Percentiles rank a stretch among this genome's conserved stretches.
Conservation (phyloP, 345 rosid genomes). For the Arabidopsis suecica region DNA sequence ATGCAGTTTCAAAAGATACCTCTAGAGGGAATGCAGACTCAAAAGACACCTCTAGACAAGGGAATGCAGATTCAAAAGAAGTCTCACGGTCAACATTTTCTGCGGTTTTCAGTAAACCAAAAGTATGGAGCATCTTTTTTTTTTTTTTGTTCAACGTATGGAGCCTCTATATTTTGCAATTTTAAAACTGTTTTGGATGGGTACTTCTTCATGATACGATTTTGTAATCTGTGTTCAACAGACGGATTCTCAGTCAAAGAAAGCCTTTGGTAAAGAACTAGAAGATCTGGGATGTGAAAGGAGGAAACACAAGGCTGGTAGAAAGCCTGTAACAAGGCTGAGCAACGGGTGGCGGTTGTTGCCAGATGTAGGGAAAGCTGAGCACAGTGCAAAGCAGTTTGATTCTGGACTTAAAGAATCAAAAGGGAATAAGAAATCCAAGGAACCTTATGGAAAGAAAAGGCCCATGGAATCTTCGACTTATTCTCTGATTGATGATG, state of each 20-base stretch:
- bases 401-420: slow-evolving; percentile 33
- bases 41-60: slow-evolving; percentile 41
- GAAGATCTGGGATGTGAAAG: slow-evolving; percentile 43
- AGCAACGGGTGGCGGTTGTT: slow-evolving; percentile 44
- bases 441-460: slow-evolving; percentile 31
- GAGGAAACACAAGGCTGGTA: slow-evolving; percentile 43
- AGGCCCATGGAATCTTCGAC: slow-evolving; percentile 43
- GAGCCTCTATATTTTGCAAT: slow-evolving; percentile 28
- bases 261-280: slow-evolving; percentile 51
- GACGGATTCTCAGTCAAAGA: slow-evolving; percentile 48
- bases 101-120: slow-evolving; percentile 49
- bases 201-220: slow-evolving; percentile 13
- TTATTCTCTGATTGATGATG: slow-evolving; percentile 34
- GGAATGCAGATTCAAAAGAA: slow-evolving; percentile 44
- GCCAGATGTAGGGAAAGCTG: slow-evolving; percentile 43
- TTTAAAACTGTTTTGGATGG: slow-evolving; percentile 18
- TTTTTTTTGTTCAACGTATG: background rate
- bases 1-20: slow-evolving; percentile 7
- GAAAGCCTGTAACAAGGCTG: slow-evolving; percentile 39
- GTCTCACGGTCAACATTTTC: slow-evolving; percentile 54
- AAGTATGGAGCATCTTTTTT: slow-evolving; percentile 52
- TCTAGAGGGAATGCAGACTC: slow-evolving; percentile 38
- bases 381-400: slow-evolving; percentile 38
- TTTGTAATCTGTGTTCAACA: slow-evolving; percentile 48
- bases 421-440: slow-evolving; percentile 27